These are phyloP conservation scores for Termitomyces sp. DNA, from an alignment of 768 basidiomycete genomes.

Conservation along the genomic window DNA sequence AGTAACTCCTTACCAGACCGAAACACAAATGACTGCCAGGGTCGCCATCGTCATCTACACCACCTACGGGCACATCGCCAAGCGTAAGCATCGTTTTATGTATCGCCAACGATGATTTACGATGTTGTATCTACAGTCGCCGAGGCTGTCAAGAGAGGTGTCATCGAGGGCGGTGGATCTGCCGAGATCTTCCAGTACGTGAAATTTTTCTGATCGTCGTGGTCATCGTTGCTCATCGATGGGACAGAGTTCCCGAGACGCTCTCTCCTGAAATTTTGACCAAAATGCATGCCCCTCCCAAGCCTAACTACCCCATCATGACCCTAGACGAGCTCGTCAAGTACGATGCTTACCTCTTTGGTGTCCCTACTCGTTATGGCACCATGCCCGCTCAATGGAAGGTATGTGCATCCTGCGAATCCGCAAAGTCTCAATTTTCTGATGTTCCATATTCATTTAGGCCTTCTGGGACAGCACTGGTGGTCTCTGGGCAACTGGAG, in stretches of 20 bases:
- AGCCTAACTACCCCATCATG: conserved; percentile 67
- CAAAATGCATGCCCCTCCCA: conserved; percentile 63
- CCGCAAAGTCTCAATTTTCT: neutral
- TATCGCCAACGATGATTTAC: neutral
- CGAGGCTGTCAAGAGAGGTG: conserved; percentile 41
- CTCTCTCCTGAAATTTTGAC: conserved; percentile 60
- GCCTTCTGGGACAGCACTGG: conserved; percentile 81
- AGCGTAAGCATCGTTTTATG: conserved; percentile 35
- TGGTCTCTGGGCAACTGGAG: conserved; percentile 51
- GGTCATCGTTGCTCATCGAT: neutral
- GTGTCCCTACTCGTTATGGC: conserved; percentile 78
- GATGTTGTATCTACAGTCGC: conserved; percentile 43
- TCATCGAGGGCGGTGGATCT: conserved; percentile 41
- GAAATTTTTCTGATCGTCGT: neutral
- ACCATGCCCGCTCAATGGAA: conserved; percentile 78
- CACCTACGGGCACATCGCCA: conserved; percentile 68
- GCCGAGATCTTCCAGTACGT: conserved; percentile 52
- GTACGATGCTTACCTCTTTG: conserved; percentile 73
- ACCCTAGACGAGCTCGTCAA: conserved; percentile 41
- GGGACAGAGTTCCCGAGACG: conserved; percentile 67
- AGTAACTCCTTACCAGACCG: conserved; percentile 10
- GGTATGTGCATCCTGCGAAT: conserved; percentile 25
- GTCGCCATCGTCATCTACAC: conserved; percentile 72
- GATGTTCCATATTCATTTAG: conserved; percentile 23
- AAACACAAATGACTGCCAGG: conserved; percentile 4